These are phyloP conservation scores for Myochromella boudieri DNA, from an alignment of 768 basidiomycete genomes.

Conservation along the genomic window DNA sequence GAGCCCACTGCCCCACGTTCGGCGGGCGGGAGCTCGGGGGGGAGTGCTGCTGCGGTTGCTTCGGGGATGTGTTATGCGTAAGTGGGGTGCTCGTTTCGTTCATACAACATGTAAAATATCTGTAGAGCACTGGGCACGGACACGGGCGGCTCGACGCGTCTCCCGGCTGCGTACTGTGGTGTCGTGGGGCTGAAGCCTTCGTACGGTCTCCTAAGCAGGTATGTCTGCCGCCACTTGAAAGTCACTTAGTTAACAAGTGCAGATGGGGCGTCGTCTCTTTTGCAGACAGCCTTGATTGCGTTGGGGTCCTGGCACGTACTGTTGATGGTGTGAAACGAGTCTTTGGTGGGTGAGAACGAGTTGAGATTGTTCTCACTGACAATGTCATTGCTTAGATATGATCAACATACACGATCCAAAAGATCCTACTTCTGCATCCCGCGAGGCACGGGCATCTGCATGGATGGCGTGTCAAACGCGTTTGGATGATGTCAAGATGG, in stretches of 20 bases:
- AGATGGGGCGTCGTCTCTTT: constrained; percentile 93
- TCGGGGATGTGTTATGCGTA: constrained; percentile 83
- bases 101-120: constrained; percentile 1
- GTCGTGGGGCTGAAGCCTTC: constrained; percentile 93
- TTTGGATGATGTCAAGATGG: constrained; percentile 9
- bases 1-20: constrained; percentile 40
- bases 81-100: constrained; percentile 27
- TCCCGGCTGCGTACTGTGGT: constrained; percentile 95
- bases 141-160: constrained; percentile 90
- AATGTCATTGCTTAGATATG: constrained; percentile 31
- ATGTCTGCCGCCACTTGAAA: constrained; percentile 19
- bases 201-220: constrained; percentile 90
- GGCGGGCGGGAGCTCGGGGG: constrained; percentile 93
- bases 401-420: constrained; percentile 58
- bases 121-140: constrained; percentile 88
- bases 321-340: constrained; percentile 49
- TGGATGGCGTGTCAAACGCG: constrained; percentile 12
- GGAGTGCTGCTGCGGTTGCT: constrained; percentile 92
- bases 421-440: constrained; percentile 73
- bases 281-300: constrained; percentile 93
- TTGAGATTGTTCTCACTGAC: neutral
- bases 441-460: constrained; percentile 30
- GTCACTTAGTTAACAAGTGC: too few species aligned
- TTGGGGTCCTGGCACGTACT: constrained; percentile 72
- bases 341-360: constrained; percentile 54